These are phyloP conservation scores for Glonium stellatum DNA, from an alignment of 495 filamentous ascomycete species.

Conservation along the genomic window DNA sequence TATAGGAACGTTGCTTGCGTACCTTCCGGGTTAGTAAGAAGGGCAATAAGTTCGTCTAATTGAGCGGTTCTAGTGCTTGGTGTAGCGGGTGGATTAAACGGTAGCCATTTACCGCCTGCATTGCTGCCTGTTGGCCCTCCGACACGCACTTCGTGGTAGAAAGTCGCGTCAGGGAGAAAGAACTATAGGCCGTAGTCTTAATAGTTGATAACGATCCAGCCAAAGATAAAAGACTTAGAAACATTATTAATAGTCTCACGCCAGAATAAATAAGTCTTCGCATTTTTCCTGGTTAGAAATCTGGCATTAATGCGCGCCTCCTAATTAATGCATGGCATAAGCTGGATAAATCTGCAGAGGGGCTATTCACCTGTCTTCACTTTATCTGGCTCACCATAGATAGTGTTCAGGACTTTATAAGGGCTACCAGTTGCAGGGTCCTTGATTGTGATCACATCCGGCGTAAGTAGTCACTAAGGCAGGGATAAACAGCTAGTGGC, in stretches of 20 bases:
- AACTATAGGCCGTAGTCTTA: slow-evolving; percentile 44
- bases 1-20: not conserved
- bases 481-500: not conserved
- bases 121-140: slow-evolving; percentile 27
- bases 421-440: not conserved
- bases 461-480: not conserved
- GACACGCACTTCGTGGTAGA: slow-evolving; percentile 46
- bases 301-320: slow-evolving; percentile 39
- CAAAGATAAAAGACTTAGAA: slow-evolving; percentile 46
- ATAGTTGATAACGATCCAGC: slow-evolving; percentile 51
- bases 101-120: slow-evolving; percentile 1
- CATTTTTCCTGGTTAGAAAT: slow-evolving; percentile 28
- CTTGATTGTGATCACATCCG: not conserved
- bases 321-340: slow-evolving; percentile 47
- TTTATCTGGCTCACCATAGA: not conserved
- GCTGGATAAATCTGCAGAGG: slow-evolving; percentile 39
- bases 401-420: slow-evolving; percentile 20
- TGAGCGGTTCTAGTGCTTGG: not conserved
- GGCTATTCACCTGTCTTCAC: slow-evolving; percentile 9
- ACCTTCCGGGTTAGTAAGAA: not conserved
- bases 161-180: slow-evolving; percentile 44
- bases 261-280: slow-evolving; percentile 20
- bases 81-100: not conserved
- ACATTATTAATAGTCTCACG: not conserved
- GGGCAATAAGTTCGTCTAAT: not conserved